Evolutionary conservation across 768 basidiomycete species (phyloP), one percentile per base, ranked within the genome.

Genomic region (Vararia minispora): DNA sequence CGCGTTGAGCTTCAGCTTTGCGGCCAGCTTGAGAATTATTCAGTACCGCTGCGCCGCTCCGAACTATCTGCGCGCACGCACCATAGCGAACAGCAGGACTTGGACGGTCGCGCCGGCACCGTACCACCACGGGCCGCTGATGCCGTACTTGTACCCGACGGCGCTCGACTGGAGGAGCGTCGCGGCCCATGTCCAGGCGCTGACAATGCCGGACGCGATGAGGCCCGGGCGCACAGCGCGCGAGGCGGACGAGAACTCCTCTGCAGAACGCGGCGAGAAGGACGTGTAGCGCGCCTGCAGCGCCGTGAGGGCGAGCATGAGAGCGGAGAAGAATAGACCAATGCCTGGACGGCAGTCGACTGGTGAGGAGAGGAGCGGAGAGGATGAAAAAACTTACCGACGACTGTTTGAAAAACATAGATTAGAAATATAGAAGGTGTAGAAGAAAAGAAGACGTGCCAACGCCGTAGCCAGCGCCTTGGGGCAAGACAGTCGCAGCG

Each of bases 181-280:
- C 14, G 82, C 84, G 3, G 81, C 82, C 71, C 79, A 85, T n/a
- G 87, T 90, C 88, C 89, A 92, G 0, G 90, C 88, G 14, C 79
- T 82, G 16, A 94, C 89, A 42, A 95, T 92, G 2, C 91, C 91
- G 21, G 86, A 76, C 0, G 90, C 89, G 42, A 95, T 91, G 31
- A 97, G 66, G 10, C 91, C 91, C 6, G 92, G 88, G 48, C 91
- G 91, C 39, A 94, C 72, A 40, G 79, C 79, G 23, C 86, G 68
- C 1, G 82, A 86, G 6, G 86, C 85, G 45, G 76, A 81, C 37
- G 75, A 80, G 49, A 88, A 88, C 52, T 88, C 85, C 56, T 91
- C 88, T 0, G 87, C 76, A 43, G 71, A 79, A 42, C 72, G 74
- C 13, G 82, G 79, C 4, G 84, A 85, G 55, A 78, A 84, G 0